These are phyloP conservation scores for Astrothelium macrocarpum DNA, from an alignment of 495 filamentous ascomycete species.

Conservation along the genomic window DNA sequence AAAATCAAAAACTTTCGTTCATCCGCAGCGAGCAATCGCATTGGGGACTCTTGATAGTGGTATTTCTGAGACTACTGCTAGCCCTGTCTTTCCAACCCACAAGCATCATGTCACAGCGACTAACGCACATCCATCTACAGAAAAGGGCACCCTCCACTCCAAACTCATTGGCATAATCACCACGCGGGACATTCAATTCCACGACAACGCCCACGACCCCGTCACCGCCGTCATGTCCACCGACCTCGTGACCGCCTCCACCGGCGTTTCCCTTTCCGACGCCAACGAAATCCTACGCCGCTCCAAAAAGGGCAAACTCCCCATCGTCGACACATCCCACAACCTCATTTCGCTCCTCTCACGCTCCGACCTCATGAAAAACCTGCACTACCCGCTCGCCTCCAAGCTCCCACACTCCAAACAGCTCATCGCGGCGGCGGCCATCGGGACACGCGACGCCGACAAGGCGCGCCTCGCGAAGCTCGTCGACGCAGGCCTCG, in stretches of 20 bases:
- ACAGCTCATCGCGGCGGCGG: slow-evolving; percentile 90
- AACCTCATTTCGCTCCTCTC: slow-evolving; percentile 93
- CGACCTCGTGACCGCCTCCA: slow-evolving; percentile 81
- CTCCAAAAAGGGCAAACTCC: slow-evolving; percentile 98
- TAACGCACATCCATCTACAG: slow-evolving; percentile 38
- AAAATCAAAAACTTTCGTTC: slow-evolving; percentile 94
- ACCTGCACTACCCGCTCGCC: slow-evolving; percentile 90
- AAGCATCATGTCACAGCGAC: background rate
- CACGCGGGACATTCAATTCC: slow-evolving; percentile 95
- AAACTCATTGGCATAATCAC: slow-evolving; percentile 96
- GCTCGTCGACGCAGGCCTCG: slow-evolving; percentile 88
- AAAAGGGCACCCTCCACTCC: slow-evolving; percentile 83
- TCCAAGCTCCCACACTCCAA: slow-evolving; percentile 97
- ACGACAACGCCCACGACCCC: slow-evolving; percentile 54
- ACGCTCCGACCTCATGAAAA: slow-evolving; percentile 96
- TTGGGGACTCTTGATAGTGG: slow-evolving; percentile 59
- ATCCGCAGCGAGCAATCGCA: slow-evolving; percentile 83
- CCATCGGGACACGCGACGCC: slow-evolving; percentile 87
- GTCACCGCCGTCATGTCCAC: slow-evolving; percentile 91
- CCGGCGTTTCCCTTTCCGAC: slow-evolving; percentile 74
- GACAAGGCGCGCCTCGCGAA: slow-evolving; percentile 80
- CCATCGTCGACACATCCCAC: slow-evolving; percentile 77
- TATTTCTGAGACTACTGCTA: slow-evolving; percentile 11
- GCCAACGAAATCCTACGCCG: slow-evolving; percentile 87
- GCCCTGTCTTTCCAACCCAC: background rate